Evolutionary conservation across 495 filamentous ascomycete species (phyloP), one percentile per base, ranked within the genome.

Genomic region (Platismatia glauca): DNA sequence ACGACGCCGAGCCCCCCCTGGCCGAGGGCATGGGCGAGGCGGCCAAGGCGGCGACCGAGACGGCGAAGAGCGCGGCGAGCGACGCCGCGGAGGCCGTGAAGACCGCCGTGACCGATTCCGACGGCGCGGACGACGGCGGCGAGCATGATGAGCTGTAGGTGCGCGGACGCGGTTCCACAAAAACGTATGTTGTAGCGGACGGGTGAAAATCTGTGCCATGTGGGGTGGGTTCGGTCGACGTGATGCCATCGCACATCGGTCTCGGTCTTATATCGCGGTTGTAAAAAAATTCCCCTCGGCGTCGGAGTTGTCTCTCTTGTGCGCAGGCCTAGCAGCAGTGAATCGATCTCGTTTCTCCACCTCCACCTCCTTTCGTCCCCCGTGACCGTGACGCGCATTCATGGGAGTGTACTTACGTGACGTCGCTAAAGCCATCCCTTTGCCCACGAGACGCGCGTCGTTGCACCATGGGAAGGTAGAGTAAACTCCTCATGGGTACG

Each of bases 91-190:
- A 75, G 71, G 70, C 71, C 58, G 74, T 70, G 27, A 71, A 79
- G 67, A 72, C 71, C 59, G 72, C 70, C 18, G 63, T 44, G 6
- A 43, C 7, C 57, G 70, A 70, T 56, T 74, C 70, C 67, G 74
- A 75, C 71, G 69, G 70, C 65, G 75, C 74, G 22, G 71, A 81
- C 70, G 72, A 82, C 70, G 73, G 73, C 64, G 71, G 74, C 38
- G 72, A 71, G 35, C 84, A 88, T 66, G 86, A 88, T 67, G 86
- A 89, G 75, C 77, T 89, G 75, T 89, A 84, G 76, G 74, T 31
- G 55, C 38, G 29, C 22, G n/a, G 18, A 35, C 18, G 27, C 15
- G 16, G 20, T 34, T n/a, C 31, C 37, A 38, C 39, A 38, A 11
- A 16, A 5, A 7, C 16, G 4, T 15, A 33, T 20, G 33, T 18